These are phyloP conservation scores for Corylus avellana DNA, from an alignment of 306 rosid species.

Conservation along the genomic window DNA sequence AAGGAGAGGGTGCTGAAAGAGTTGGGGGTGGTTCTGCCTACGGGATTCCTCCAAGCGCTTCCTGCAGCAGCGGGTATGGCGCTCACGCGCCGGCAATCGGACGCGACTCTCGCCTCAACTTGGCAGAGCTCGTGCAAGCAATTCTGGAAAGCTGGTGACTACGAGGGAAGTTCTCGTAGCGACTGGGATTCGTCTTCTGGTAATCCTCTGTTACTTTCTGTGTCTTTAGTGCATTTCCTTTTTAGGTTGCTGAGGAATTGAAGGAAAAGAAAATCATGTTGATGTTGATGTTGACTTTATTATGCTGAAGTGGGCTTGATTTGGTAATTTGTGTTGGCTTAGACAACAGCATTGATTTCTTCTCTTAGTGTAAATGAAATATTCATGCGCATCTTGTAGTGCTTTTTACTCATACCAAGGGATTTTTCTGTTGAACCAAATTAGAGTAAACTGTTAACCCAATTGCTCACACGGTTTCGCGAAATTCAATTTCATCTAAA, in stretches of 20 bases:
- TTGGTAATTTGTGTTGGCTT: background rate
- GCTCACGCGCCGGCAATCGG: slow-evolving; percentile 26
- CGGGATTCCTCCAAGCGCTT: slow-evolving; percentile 46
- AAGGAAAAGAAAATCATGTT: background rate
- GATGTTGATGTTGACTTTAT: background rate
- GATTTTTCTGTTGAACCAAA: background rate
- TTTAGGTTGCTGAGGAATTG: background rate
- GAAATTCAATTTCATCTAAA: background rate
- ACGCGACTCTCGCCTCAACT: background rate
- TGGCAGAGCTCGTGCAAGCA: slow-evolving; percentile 43
- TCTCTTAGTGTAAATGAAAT: background rate
- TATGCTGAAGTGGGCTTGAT: background rate
- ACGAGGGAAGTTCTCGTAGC: slow-evolving; percentile 47
- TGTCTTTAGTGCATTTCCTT: background rate
- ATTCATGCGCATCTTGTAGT: background rate
- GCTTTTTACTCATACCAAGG: background rate
- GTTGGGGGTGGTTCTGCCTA: slow-evolving; percentile 49
- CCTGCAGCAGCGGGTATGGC: slow-evolving; percentile 13
- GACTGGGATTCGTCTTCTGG: slow-evolving; percentile 56
- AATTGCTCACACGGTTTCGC: no score
- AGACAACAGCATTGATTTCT: background rate
- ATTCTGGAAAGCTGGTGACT: slow-evolving; percentile 99
- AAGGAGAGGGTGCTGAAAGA: slow-evolving; percentile 44
- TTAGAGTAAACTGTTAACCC: background rate
- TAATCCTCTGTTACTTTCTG: slow-evolving; percentile 16